These are phyloP conservation scores for Colletotrichum gigasporum DNA, from an alignment of 2,329 filamentous ascomycete genomes.

Conservation along the genomic window DNA sequence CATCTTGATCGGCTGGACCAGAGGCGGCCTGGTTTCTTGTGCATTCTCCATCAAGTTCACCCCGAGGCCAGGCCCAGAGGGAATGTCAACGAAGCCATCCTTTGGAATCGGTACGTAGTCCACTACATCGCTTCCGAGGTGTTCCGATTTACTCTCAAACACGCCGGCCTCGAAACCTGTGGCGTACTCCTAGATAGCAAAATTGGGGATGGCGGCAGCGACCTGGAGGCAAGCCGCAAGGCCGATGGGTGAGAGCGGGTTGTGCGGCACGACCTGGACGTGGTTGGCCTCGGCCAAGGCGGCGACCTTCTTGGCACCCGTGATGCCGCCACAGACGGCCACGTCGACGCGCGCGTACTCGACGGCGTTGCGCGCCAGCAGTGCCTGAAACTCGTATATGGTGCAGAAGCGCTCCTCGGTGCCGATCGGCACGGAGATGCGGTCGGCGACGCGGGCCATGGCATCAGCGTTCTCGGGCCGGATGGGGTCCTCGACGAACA, in stretches of 20 bases:
- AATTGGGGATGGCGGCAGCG: conserved; percentile 24
- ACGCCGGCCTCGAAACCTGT: conserved; percentile 2
- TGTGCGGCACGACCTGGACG: conserved; percentile 27
- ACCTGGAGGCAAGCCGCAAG: conserved; percentile 28
- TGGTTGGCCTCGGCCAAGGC: conserved; percentile 30
- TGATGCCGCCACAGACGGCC: conserved; percentile 26
- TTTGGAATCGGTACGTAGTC: neutral
- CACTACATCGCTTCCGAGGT: neutral
- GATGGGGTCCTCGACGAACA: conserved; percentile 31
- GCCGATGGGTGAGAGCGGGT: conserved; percentile 24
- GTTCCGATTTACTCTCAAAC: neutral
- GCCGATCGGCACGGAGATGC: conserved; percentile 19
- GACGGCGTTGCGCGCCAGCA: conserved; percentile 1
- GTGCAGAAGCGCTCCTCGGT: conserved; percentile 26
- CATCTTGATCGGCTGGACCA: conserved; percentile 1
- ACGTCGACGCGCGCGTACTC: conserved; percentile 23
- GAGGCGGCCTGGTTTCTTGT: neutral
- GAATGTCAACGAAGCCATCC: neutral
- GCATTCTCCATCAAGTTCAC: neutral
- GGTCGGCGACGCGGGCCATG: conserved; percentile 23
- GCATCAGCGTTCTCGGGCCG: conserved; percentile 27
- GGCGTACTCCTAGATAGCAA: conserved; percentile 30
- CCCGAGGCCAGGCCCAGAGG: neutral
- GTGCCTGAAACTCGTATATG: conserved; percentile 26
- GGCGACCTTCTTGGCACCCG: conserved; percentile 26